These are phyloP conservation scores for Lactarius psammicola DNA, from an alignment of 768 basidiomycete species.

Conservation along the genomic window DNA sequence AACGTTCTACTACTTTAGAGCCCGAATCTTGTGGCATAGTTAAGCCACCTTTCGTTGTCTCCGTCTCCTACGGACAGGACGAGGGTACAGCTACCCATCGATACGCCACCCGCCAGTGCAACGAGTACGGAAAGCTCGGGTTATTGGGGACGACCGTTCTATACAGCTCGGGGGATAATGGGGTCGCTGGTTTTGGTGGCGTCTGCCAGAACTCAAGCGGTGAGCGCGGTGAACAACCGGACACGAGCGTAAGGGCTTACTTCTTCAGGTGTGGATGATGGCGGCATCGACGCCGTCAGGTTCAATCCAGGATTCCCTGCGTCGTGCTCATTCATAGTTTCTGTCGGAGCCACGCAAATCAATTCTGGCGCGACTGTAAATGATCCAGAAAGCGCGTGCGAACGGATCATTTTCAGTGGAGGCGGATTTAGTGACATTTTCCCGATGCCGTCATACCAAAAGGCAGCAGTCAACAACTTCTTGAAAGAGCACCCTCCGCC, in stretches of 20 bases:
- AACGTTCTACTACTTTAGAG: slow-evolving; percentile 17
- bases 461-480: slow-evolving; percentile 34
- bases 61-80: slow-evolving; percentile 41
- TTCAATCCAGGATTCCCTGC: slow-evolving; percentile 47
- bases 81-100: slow-evolving; percentile 39
- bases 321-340: slow-evolving; percentile 43
- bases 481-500: slow-evolving; percentile 37
- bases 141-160: slow-evolving; percentile 43
- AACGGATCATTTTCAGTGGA: slow-evolving; percentile 39
- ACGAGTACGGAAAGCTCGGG: slow-evolving; percentile 47
- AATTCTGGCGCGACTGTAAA: slow-evolving; percentile 35
- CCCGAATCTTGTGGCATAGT: slow-evolving; percentile 41
- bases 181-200: slow-evolving; percentile 40
- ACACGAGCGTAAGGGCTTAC: not conserved
- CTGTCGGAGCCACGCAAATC: slow-evolving; percentile 41
- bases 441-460: slow-evolving; percentile 39
- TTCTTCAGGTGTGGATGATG: slow-evolving; percentile 32
- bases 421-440: slow-evolving; percentile 46
- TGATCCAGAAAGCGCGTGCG: slow-evolving; percentile 40
- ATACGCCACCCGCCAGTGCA: slow-evolving; percentile 43
- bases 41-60: slow-evolving; percentile 40
- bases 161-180: slow-evolving; percentile 47
- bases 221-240: not conserved
- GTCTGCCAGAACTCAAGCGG: slow-evolving; percentile 38
- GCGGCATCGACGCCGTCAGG: slow-evolving; percentile 28